These are phyloP conservation scores for Vickermania ingenoplastis DNA, from an alignment of 208 protist species.

Conservation along the genomic window DNA sequence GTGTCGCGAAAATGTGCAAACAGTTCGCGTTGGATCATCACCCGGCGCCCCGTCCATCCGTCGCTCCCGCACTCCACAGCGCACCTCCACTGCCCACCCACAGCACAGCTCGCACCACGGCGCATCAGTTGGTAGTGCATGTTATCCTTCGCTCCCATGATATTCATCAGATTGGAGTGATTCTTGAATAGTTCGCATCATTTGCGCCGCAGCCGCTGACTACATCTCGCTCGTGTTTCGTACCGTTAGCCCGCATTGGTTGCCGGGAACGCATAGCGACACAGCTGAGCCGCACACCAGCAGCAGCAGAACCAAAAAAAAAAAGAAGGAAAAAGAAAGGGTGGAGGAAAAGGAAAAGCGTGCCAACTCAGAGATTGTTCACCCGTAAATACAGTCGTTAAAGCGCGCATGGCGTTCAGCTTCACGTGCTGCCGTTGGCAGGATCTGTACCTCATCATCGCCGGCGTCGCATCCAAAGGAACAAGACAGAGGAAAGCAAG, in stretches of 20 bases:
- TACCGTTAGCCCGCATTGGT: conserved; percentile 18
- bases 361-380: conserved; percentile 20
- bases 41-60: background rate
- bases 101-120: background rate
- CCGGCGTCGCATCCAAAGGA: no score
- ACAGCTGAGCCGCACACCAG: conserved; percentile 7
- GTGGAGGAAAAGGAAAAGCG: no score
- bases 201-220: conserved; percentile 1
- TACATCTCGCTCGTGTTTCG: conserved; percentile 22
- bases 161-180: conserved; percentile 22
- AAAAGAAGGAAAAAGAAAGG: no score
- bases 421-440: conserved; percentile 12
- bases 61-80: background rate
- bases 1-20: conserved; percentile 8
- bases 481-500: no score
- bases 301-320: no score
- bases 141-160: conserved; percentile 34
- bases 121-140: conserved; percentile 40
- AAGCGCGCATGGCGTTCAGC: conserved; percentile 8
- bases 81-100: no score
- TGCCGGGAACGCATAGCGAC: conserved; percentile 6
- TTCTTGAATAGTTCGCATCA: conserved; percentile 43
- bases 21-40: conserved; percentile 5
- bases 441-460: conserved; percentile 22
- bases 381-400: conserved; percentile 21